Conservation (phyloP, 75 land plant genomes). For the Pseudotsuga menziesii region DNA sequence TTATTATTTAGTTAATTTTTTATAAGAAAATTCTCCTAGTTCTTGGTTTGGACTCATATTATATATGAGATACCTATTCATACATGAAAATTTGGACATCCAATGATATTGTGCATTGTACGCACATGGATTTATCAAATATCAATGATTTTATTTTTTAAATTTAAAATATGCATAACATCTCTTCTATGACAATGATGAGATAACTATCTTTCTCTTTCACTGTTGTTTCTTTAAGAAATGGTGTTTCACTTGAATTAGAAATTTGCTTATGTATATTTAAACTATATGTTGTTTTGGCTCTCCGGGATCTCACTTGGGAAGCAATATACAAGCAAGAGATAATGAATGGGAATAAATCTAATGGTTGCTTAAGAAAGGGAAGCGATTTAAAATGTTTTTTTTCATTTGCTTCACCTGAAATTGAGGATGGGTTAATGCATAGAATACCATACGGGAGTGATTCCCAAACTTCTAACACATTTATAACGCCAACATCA, state of each 20-base stretch:
- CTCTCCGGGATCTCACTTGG: slow-evolving; percentile 23
- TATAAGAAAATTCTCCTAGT: too few relatives aligned
- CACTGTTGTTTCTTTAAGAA: not conserved
- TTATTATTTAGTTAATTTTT: too few relatives aligned
- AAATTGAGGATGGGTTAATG: slow-evolving; percentile 2
- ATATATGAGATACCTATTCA: too few relatives aligned
- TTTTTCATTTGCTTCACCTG: slow-evolving; percentile 9
- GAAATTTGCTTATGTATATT: not conserved
- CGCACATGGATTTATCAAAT: too few relatives aligned
- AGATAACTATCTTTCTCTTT: not conserved
- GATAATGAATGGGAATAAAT: slow-evolving; percentile 4
- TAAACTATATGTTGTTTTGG: not conserved
- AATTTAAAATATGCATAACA: too few relatives aligned
- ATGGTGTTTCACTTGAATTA: not conserved
- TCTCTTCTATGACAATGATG: not conserved
- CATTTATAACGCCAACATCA: slow-evolving; percentile 12
- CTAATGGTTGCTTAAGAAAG: not conserved
- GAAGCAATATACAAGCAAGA: slow-evolving; percentile 27
- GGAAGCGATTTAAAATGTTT: not conserved
- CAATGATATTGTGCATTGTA: too few relatives aligned
- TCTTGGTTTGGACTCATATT: too few relatives aligned
- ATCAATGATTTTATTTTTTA: too few relatives aligned
- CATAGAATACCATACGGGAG: slow-evolving; percentile 7
- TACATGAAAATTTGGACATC: too few relatives aligned
- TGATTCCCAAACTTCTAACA: slow-evolving; percentile 11